A percentile compares a stretch with the other conserved stretches of the same genome.
Conservation (phyloP, 805 yeast species). For the Danielozyma ontarioensis region DNA sequence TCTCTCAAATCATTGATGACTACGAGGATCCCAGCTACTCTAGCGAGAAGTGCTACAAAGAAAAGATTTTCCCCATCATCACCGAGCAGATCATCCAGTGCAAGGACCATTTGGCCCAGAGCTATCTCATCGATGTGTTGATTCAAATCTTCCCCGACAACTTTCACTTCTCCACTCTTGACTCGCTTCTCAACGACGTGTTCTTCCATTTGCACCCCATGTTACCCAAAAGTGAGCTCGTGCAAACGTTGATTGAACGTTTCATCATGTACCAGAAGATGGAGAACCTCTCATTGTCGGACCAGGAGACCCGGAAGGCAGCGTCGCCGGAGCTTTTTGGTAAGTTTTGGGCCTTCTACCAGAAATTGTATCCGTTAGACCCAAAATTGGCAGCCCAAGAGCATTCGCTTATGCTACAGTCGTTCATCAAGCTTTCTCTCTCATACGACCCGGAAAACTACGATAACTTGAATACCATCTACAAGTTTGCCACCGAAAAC, state of each 20-base stretch:
- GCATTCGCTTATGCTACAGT: conserved; percentile 56
- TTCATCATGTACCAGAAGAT: conserved; percentile 45
- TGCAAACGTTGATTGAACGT: conserved; percentile 69
- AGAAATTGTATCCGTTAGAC: conserved; percentile 48
- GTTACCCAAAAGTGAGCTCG: conserved; percentile 61
- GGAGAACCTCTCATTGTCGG: conserved; percentile 25
- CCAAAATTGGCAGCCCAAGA: conserved; percentile 68
- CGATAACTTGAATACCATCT: conserved; percentile 57
- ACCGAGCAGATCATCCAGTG: conserved; percentile 92
- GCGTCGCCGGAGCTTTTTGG: conserved; percentile 43
- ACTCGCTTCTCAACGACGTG: conserved; percentile 54
- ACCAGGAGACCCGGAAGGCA: conserved; percentile 10
- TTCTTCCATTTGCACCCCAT: conserved; percentile 63
- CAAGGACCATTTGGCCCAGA: conserved; percentile 87
- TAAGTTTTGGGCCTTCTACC: conserved; percentile 62
- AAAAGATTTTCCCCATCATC: conserved; percentile 66
- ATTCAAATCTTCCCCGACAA: conserved; percentile 94
- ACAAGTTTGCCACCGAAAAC: conserved; percentile 47
- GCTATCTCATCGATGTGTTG: conserved; percentile 82
- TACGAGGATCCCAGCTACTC: conserved; percentile 42
- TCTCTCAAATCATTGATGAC: conserved; percentile 79
- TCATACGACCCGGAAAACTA: conserved; percentile 60
- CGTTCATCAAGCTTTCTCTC: conserved; percentile 60
- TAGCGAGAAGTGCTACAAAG: conserved; percentile 30
- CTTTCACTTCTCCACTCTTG: conserved; percentile 75